Evolutionary conservation across 345 rosid species (phyloP), one percentile per base, ranked within the genome.

Genomic region (Kandelia obovata): DNA sequence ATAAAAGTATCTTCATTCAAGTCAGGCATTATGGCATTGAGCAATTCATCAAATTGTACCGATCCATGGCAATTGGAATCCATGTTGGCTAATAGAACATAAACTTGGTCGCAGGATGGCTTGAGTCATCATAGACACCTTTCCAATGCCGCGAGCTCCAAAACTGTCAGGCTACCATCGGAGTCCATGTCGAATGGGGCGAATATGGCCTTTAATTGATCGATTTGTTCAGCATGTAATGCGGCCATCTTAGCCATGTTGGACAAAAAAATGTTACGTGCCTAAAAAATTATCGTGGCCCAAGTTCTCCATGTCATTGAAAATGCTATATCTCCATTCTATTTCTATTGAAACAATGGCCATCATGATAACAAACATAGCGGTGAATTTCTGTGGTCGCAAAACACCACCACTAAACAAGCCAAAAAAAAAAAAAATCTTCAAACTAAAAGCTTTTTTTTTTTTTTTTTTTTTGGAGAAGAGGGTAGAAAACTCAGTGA

Each of bases 121-220:
- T 84, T 88, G 64, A 93, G 85, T 1, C 98, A 92, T 1, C 98
- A 92, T 0, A 89, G 68, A 1, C 97, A 85, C 27, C 96, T 80
- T 60, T 89, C 79, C 66, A 91, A 80, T 5, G 96, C 97, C 0
- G 98, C 96, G 3, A 94, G 91, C 83, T 91, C 98, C 63, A 89
- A 82, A 57, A 91, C 77, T 0, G 97, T 94, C n/a, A 91, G 82
- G 88, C 96, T 94, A 59, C 96, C 98, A 30, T 93, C 98, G 4
- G 85, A 76, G 57, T 94, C 98, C 94, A 86, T 84, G 85, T 92
- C 96, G 53, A 92, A 92, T 49, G 90, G 83, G 6, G 75, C 72
- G 31, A 90, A 88, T 16, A 88, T 92, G 53, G 83, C 91, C 74
- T 71, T 66, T 31, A 90, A 73, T 85, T 85, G 90, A 37, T 78